These are phyloP conservation scores for Jamesozyma rosinii DNA, from an alignment of 805 yeast genomes.

Conservation along the genomic window DNA sequence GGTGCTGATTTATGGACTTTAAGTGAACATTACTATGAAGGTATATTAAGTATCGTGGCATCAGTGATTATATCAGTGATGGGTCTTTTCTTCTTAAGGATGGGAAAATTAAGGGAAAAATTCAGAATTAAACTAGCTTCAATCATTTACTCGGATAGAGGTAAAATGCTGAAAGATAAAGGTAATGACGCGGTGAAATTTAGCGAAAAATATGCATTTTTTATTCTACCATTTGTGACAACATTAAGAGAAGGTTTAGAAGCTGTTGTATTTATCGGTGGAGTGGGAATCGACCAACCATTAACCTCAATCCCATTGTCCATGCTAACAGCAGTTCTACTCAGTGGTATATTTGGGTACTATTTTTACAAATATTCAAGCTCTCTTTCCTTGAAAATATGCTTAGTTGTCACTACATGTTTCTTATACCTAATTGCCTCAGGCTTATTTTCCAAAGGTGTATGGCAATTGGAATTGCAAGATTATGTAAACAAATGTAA, in stretches of 20 bases:
- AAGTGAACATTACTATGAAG: slow-evolving; percentile 87
- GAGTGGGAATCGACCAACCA: slow-evolving; percentile 71
- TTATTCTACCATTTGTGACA: slow-evolving; percentile 74
- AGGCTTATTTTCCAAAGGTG: slow-evolving; percentile 76
- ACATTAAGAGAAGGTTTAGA: slow-evolving; percentile 84
- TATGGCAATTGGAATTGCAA: slow-evolving; percentile 84
- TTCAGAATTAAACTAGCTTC: slow-evolving; percentile 59
- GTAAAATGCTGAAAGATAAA: slow-evolving; percentile 11
- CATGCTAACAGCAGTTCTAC: slow-evolving; percentile 44
- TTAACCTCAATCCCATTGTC: slow-evolving; percentile 56
- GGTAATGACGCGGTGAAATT: slow-evolving; percentile 29
- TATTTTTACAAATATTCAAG: slow-evolving; percentile 70
- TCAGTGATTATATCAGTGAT: slow-evolving; percentile 71
- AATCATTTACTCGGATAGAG: slow-evolving; percentile 29
- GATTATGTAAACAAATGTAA: slow-evolving; percentile 60
- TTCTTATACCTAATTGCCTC: slow-evolving; percentile 78
- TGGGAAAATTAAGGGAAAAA: slow-evolving; percentile 73
- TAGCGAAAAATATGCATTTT: slow-evolving; percentile 57
- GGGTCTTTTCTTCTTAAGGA: slow-evolving; percentile 76
- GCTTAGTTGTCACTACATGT: slow-evolving; percentile 66
- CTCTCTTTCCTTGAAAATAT: slow-evolving; percentile 63
- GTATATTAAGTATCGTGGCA: slow-evolving; percentile 67
- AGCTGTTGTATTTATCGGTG: slow-evolving; percentile 87
- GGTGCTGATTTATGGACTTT: slow-evolving; percentile 82
- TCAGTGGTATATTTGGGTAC: slow-evolving; percentile 58